Conservation (phyloP, 2,329 filamentous ascomycete species). For the Amauroascus niger region DNA sequence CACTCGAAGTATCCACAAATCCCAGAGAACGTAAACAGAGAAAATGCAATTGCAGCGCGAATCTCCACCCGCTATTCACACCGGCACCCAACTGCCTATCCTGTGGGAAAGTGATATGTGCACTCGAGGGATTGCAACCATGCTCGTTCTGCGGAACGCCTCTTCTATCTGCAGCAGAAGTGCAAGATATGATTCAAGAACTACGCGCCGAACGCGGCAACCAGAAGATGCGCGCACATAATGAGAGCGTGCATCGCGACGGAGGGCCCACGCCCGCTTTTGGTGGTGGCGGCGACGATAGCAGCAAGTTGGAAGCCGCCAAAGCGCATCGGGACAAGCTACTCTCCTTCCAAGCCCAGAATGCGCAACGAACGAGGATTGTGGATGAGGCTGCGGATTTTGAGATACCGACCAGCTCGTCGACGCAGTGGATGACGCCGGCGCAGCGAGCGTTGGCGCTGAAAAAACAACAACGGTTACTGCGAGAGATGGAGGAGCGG, state of each 20-base stretch:
- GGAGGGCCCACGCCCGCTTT: conserved; percentile 23
- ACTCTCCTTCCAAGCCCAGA: conserved; percentile 73
- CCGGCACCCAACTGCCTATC: conserved; percentile 86
- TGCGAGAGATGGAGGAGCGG: conserved; percentile 80
- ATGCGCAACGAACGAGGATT: conserved; percentile 71
- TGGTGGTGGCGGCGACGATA: conserved; percentile 37
- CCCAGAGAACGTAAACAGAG: conserved; percentile 53
- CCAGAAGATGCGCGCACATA: conserved; percentile 76
- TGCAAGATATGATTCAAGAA: conserved; percentile 76
- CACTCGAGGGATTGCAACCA: conserved; percentile 85
- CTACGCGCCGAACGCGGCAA: conserved; percentile 75
- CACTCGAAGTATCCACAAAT: conserved; percentile 76
- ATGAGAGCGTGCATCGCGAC: conserved; percentile 41
- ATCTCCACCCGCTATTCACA: conserved; percentile 75
- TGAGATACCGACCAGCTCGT: conserved; percentile 51
- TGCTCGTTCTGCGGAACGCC: conserved; percentile 81
- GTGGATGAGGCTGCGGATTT: conserved; percentile 75
- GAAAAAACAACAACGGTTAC: conserved; percentile 72
- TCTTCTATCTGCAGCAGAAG: conserved; percentile 60
- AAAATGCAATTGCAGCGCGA: conserved; percentile 75
- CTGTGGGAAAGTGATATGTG: conserved; percentile 91
- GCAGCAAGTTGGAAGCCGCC: conserved; percentile 53
- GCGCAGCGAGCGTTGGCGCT: conserved; percentile 73
- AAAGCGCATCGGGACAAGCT: conserved; percentile 72
- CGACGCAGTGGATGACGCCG: conserved; percentile 74